Evolutionary conservation across 768 basidiomycete species (phyloP), one percentile per base, ranked within the genome.

Genomic region (Stropharia rugosoannulata): DNA sequence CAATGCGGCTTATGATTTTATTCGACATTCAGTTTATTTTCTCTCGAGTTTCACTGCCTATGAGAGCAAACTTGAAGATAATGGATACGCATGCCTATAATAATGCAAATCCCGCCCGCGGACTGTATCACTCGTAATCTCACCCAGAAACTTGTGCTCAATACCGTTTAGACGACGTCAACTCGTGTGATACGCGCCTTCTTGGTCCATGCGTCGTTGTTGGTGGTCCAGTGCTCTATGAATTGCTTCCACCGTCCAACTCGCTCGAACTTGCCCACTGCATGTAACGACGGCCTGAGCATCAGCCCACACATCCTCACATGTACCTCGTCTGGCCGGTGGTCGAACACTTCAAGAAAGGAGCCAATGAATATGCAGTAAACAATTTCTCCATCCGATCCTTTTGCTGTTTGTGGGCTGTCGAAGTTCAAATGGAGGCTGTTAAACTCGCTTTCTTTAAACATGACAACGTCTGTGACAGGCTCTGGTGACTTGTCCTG

Each of bases 391-490:
- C 52, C 59, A 35, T 51, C 25, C 32, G 51, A 54, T 2, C 10
- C 45, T 46, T 19, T 41, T 22, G 27, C 59, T 6, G 51, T 42
- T 7, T 29, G 40, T 4, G 55, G 25, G n/a, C 55, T 60, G 19
- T 60, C 59, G 39, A 57, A 60, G 32, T 60, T 51, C 22, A 60
- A 39, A 37, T 60, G 59, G 41, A 60, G 42, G 9, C 52, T 54
- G 42, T 60, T 60, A 38, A 60, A 60, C 8, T 36, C 35, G 9
- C 49, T 39, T 25, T 54, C 40, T 25, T 54, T 19, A 1, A 60
- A 29, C 5, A 49, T 50, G 12, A 48, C 41, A 3, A 57, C 43
- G 32, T 51, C 53, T 22, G 48, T 27, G 32, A 60, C 13, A 1
- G 48, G 40, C 4, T 38, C 9, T 40, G 36, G 29, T 11, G 44